A percentile compares a stretch with the other conserved stretches of the same genome.
Evolutionary conservation across 2,329 filamentous ascomycete genomes (phyloP).

Genomic region (Scedosporium apiospermum): DNA sequence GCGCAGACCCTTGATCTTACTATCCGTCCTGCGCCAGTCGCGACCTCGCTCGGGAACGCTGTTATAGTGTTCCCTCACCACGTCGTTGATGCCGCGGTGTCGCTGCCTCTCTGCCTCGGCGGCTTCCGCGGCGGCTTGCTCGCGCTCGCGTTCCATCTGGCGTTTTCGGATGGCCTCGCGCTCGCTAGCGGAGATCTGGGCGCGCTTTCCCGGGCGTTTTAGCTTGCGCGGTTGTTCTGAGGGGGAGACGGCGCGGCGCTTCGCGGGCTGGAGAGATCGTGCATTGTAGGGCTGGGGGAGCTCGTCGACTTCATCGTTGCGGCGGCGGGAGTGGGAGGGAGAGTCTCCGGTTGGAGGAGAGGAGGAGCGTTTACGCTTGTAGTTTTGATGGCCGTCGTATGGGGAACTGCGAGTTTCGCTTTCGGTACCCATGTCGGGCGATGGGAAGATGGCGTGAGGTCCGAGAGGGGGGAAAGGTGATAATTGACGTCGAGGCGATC

Average conservation of each 20-base stretch:
- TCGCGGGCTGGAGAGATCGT: slow-evolving; percentile 46
- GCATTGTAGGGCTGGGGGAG: slow-evolving; percentile 54
- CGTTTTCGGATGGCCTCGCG: slow-evolving; percentile 57
- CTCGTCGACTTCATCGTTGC: slow-evolving; percentile 27
- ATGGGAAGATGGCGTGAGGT: not conserved
- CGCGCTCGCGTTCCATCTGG: slow-evolving; percentile 46
- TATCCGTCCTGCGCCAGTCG: slow-evolving; percentile 90
- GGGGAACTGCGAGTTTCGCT: slow-evolving; percentile 2
- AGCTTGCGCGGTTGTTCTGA: slow-evolving; percentile 52
- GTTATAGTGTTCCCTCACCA: slow-evolving; percentile 93
- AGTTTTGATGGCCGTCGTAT: slow-evolving; percentile 4
- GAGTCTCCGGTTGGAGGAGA: slow-evolving; percentile 21
- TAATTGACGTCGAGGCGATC: not conserved
- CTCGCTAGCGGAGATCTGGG: slow-evolving; percentile 58
- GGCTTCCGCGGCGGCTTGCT: slow-evolving; percentile 25
- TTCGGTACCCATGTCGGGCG: slow-evolving; percentile 4
- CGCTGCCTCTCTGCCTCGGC: slow-evolving; percentile 28
- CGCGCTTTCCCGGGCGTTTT: slow-evolving; percentile 58
- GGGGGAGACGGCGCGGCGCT: slow-evolving; percentile 46
- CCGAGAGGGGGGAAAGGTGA: not conserved
- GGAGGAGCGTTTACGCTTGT: slow-evolving; percentile 26
- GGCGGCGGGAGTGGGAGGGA: slow-evolving; percentile 9
- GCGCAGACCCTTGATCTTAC: slow-evolving; percentile 86
- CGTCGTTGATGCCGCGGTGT: slow-evolving; percentile 58
- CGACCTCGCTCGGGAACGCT: slow-evolving; percentile 85